Evolutionary conservation across 805 yeast genomes (phyloP), one percentile per base, ranked within the genome.

Genomic region (Jamesozyma rosinii): DNA sequence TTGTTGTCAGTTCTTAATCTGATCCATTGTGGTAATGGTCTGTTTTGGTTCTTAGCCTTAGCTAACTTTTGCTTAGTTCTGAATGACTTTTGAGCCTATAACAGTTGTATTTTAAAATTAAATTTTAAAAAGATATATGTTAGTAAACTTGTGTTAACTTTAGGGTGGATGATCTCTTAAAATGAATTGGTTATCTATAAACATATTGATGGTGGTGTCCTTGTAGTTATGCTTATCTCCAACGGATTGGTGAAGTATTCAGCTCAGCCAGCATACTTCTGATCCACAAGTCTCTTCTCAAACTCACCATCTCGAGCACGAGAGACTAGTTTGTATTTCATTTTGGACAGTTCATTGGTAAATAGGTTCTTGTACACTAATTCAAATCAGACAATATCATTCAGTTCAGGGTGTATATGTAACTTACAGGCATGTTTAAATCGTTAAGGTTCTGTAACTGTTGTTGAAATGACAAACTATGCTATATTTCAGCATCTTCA

Each of bases 21-120:
- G 84, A 90, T 77, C 96, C 97, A 90, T 77, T 89, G 96, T 67
- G 98, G 98, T 73, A 90, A 83, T 71, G 96, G 96, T 81, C 97
- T 87, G 90, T 88, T 90, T 78, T 87, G 95, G 79, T 88, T 90
- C 72, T 81, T 81, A 70, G 95, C 97, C 83, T 92, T 90, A 72
- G 95, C 97, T 74, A 90, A 83, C 82, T 88, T 92, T 79, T 88
- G 92, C 87, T 90, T 90, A 75, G 83, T 85, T 74, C 76, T 86
- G 82, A 92, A 87, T 65, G 95, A 79, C 79, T 90, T 90, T 77
- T 89, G 89, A 69, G 92, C 81, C 90, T 83, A 29, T 35, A 5
- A 22, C 14, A 11, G 17, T 33, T 35, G n/a, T 15, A 22, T 33
- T 20, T 21, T 37, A 11, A 41, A 14, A 24, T 6, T 24, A 11